Conservation (phyloP, 805 yeast species). For the Ogataea naganishii region DNA sequence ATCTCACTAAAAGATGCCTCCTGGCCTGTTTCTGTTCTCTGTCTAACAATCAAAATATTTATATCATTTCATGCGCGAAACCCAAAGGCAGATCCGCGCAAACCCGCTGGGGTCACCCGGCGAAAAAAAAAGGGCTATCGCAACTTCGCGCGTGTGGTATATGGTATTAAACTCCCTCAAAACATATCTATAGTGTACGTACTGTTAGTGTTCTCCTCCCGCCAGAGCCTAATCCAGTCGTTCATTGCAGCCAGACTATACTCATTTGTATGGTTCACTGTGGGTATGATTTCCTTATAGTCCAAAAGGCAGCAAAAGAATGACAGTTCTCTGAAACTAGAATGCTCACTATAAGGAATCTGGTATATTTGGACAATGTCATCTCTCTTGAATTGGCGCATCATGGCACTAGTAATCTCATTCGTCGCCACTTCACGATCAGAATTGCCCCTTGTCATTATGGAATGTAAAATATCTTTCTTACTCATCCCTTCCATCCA, state of each 20-base stretch:
- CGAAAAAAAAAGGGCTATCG: too few species aligned
- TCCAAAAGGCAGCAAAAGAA: conserved; percentile 49
- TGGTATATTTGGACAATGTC: conserved; percentile 39
- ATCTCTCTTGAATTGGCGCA: conserved; percentile 23
- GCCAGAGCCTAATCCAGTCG: conserved; percentile 28
- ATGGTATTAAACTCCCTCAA: too few species aligned
- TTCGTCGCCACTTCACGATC: not conserved
- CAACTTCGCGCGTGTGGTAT: too few species aligned
- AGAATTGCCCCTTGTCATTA: conserved; percentile 4
- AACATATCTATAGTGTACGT: too few species aligned
- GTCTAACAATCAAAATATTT: too few species aligned
- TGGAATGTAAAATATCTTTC: conserved; percentile 5
- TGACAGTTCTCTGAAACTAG: conserved; percentile 75
- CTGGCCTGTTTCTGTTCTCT: too few species aligned
- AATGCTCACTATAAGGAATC: conserved; percentile 92
- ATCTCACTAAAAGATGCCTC: too few species aligned
- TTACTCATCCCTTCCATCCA: conserved; percentile 9
- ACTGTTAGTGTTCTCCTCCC: conserved; percentile 5
- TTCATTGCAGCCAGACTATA: conserved; percentile 20
- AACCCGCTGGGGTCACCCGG: too few species aligned
- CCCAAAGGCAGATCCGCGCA: too few species aligned
- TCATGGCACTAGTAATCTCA: conserved; percentile 7
- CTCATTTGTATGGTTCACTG: conserved; percentile 67
- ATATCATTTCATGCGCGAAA: too few species aligned
- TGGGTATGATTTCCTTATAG: conserved; percentile 57